A percentile compares a stretch with the other conserved stretches of the same genome.
phyloP scores from a whole-genome alignment of 345 rosid species.

The Bruguiera parviflora region DNA sequence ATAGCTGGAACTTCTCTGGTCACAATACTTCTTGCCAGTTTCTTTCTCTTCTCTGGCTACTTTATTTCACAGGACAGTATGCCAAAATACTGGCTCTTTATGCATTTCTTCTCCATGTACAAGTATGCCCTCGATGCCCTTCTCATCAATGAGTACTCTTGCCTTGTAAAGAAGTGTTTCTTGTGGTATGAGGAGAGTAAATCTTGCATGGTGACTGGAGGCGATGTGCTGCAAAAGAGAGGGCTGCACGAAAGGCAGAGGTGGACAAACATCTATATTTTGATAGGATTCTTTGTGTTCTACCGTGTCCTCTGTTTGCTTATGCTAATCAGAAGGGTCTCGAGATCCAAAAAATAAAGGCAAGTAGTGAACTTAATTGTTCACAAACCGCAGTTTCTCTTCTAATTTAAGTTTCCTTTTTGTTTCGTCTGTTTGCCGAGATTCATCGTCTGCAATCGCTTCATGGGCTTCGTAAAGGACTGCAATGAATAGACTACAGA shows the following conservation, averaged over 20 bases:
- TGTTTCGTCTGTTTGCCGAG: no score
- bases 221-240: constrained; percentile 60
- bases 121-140: constrained; percentile 85
- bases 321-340: constrained; percentile 67
- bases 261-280: constrained; percentile 68
- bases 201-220: constrained; percentile 64
- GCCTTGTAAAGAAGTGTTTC: constrained; percentile 58
- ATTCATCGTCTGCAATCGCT: no score
- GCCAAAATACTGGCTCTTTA: constrained; percentile 88
- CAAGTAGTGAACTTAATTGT: not conserved
- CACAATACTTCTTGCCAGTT: constrained; percentile 63
- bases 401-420: no score
- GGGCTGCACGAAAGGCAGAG: constrained; percentile 60
- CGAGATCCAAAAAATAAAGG: constrained; percentile 57
- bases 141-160: constrained; percentile 83
- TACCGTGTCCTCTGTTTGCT: constrained; percentile 78
- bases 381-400: not conserved
- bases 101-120: constrained; percentile 92
- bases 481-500: no score
- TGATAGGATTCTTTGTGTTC: constrained; percentile 79
- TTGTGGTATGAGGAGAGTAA: constrained; percentile 53
- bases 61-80: constrained; percentile 72
- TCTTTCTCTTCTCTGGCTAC: constrained; percentile 91
- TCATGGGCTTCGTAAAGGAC: no score
- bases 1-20: constrained; percentile 81